Base-by-base conservation (phyloP, 2,329 filamentous ascomycete species). In the Biscogniauxia marginata region DNA sequence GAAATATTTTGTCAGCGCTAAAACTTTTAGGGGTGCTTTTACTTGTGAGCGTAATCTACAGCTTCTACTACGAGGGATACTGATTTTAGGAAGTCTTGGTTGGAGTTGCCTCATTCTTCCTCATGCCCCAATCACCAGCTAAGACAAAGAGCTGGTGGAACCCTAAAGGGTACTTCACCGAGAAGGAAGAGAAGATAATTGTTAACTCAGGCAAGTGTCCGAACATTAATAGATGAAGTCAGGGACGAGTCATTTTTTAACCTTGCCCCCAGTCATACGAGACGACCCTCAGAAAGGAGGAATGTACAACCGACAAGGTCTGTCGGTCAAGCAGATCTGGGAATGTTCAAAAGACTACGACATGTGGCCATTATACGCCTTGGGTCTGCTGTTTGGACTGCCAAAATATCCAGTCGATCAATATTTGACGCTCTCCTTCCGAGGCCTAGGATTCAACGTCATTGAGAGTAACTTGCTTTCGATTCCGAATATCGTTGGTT, bases 101-200 rank as follows among this genome's bases (percentile, higher is more conserved):
- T 53, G 84, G 83, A 1, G 18, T 76, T 19, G 65, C 78, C 16
- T 82, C 81, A 2, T 83, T 77, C 54, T 79, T 84, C 63, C 80
- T 84, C 67, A 79, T 86, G 73, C 81, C 83, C 0, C 74, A 82
- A 56, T 86, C 81, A 0, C 85, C 87, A 0, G 83, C 82, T 0
- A 84, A 86, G 62, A 90, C 87, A 0, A 79, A 79, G 5, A 82
- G 79, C 24, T 77, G 77, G 63, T 83, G 84, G 25, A 83, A 84
- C 49, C 68, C 65, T 2, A 72, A 74, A 19, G 86, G 87, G 3
- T 86, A 85, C 80, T 87, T 88, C 68, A 80, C 71, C 5, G 83
- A 87, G 53, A 78, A 73, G 18, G 85, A 89, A 67, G 83, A 86
- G 65, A 84, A 84, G 62, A 87, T 88, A 57, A 82, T 89, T 72